Evolutionary conservation across 805 yeast species (phyloP).

Genomic region (Allodekkera sacchari): DNA sequence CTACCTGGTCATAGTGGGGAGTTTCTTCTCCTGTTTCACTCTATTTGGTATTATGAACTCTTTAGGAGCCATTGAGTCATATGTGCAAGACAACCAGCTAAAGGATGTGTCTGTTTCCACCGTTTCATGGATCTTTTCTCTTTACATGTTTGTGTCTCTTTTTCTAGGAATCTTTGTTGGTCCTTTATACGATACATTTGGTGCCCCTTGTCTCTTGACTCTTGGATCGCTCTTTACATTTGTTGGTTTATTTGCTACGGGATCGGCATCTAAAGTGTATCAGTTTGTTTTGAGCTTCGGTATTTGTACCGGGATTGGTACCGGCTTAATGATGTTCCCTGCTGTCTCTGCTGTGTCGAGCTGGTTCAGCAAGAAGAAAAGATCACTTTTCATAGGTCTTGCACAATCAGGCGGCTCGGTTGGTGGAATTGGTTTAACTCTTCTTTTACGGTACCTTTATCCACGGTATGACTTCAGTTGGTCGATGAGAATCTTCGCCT

Average conservation of each 20-base stretch:
- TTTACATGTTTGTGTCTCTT: conserved; percentile 43
- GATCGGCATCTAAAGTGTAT: conserved; percentile 43
- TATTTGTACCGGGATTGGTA: conserved; percentile 47
- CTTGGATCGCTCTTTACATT: conserved; percentile 38
- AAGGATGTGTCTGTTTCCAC: conserved; percentile 35
- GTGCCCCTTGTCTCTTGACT: conserved; percentile 37
- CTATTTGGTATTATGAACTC: conserved; percentile 49
- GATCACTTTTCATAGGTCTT: conserved; percentile 46
- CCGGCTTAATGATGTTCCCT: conserved; percentile 54
- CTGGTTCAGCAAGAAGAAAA: conserved; percentile 44
- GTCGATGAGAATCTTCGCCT: conserved; percentile 47
- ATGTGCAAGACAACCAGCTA: conserved; percentile 49
- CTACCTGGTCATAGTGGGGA: conserved; percentile 46
- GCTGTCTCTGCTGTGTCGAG: conserved; percentile 54
- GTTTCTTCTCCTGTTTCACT: conserved; percentile 45
- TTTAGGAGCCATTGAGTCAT: conserved; percentile 56
- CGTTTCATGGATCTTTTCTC: conserved; percentile 61
- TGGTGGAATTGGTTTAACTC: conserved; percentile 46
- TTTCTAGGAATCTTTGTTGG: conserved; percentile 30
- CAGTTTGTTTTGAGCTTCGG: conserved; percentile 58
- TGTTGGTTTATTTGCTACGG: conserved; percentile 49
- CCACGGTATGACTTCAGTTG: conserved; percentile 43
- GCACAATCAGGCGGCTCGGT: conserved; percentile 47
- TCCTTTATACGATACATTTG: conserved; percentile 54
- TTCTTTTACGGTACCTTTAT: conserved; percentile 41